These are phyloP conservation scores for Geotrichum klebahnii DNA, from an alignment of 1,139 yeast species.

Conservation along the genomic window DNA sequence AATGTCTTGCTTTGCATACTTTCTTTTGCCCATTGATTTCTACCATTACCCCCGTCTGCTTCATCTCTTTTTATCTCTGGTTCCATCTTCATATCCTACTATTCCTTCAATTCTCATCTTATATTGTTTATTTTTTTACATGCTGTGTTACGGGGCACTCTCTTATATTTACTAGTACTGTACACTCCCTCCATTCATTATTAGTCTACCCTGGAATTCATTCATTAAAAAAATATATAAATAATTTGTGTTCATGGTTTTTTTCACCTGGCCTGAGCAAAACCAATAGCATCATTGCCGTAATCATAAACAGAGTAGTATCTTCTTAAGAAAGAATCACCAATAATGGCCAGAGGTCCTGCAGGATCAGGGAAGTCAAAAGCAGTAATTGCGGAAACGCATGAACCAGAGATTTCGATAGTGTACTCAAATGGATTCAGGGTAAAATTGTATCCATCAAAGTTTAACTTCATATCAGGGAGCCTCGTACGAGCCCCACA, in stretches of 20 bases:
- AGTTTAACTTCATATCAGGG: slow-evolving; percentile 87
- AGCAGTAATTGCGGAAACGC: slow-evolving; percentile 93
- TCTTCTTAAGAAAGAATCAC: slow-evolving; percentile 94
- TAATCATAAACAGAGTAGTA: slow-evolving; percentile 91
- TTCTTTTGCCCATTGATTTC: slow-evolving; percentile 2
- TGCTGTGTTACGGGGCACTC: not conserved
- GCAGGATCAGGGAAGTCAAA: slow-evolving; percentile 96
- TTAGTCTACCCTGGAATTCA: slow-evolving; percentile 8
- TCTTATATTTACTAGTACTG: not conserved
- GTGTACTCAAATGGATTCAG: slow-evolving; percentile 85
- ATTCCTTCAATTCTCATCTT: slow-evolving; percentile 1
- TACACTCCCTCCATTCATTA: not conserved
- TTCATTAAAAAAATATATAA: not conserved
- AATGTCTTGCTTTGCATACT: slow-evolving; percentile 2
- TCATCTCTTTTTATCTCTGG: not conserved
- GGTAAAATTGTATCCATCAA: slow-evolving; percentile 86
- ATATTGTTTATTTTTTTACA: not conserved
- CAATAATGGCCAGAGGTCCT: slow-evolving; percentile 92
- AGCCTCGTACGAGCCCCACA: slow-evolving; percentile 76
- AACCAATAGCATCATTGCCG: slow-evolving; percentile 86
- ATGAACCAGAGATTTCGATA: slow-evolving; percentile 86
- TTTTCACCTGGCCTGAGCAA: slow-evolving; percentile 67
- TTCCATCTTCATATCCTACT: not conserved
- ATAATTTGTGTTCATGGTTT: not conserved
- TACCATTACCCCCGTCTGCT: slow-evolving; percentile 1